Conservation (phyloP, 2,329 filamentous ascomycete genomes). For the Daldinia sp. region DNA sequence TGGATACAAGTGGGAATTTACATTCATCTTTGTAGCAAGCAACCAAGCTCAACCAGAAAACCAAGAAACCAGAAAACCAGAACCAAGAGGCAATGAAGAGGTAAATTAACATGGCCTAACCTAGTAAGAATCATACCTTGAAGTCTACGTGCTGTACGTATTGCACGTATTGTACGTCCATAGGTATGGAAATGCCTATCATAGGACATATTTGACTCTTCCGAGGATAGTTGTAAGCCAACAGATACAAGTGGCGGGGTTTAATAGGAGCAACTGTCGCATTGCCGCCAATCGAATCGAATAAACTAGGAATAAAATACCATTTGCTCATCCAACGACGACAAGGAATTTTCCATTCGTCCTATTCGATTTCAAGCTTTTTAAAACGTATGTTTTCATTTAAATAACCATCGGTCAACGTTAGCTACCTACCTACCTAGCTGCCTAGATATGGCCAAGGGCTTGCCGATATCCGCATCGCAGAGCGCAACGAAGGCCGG, state of each 20-base stretch:
- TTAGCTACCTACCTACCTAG: no score
- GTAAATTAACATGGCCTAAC: no score
- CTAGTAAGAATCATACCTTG: neutral
- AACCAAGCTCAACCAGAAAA: neutral
- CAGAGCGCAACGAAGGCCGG: neutral
- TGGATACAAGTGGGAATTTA: neutral
- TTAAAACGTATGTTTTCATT: neutral
- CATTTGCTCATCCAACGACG: neutral
- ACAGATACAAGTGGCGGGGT: constrained; percentile 1
- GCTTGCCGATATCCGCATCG: neutral
- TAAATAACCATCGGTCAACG: no score
- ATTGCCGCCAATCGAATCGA: neutral
- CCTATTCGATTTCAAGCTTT: neutral
- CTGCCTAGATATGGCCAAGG: neutral
- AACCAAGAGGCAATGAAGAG: neutral
- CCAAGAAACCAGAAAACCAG: no score
- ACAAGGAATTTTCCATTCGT: neutral
- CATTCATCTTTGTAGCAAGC: neutral
- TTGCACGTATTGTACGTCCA: no score
- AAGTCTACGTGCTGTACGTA: neutral
- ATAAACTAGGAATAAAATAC: neutral
- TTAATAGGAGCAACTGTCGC: neutral
- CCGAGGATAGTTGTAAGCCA: neutral
- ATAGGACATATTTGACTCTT: neutral
- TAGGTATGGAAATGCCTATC: neutral